These are phyloP conservation scores for Trichoderma breve DNA, from an alignment of 2,329 filamentous ascomycete species.

Conservation along the genomic window DNA sequence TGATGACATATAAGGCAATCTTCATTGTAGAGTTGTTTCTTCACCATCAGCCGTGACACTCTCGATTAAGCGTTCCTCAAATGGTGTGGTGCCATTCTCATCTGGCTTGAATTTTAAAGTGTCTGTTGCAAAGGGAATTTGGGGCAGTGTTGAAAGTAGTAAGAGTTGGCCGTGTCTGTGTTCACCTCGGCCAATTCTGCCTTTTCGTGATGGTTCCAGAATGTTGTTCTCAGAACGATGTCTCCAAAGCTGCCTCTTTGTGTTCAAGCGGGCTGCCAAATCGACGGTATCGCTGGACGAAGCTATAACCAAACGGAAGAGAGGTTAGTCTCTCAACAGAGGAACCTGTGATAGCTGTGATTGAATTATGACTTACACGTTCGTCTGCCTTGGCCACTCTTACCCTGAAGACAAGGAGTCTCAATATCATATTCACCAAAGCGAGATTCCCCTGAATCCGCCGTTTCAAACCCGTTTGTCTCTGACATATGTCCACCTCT, in stretches of 20 bases:
- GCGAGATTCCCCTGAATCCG: not conserved
- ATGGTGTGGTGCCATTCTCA: not conserved
- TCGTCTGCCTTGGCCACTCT: not conserved
- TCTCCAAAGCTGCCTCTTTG: not conserved
- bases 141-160: not conserved
- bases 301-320: not conserved
- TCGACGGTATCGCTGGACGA: not conserved
- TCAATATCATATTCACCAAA: not conserved
- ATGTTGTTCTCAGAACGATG: slow-evolving; percentile 9
- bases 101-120: not conserved
- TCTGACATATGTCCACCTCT: not conserved
- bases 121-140: not conserved
- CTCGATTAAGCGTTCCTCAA: not conserved
- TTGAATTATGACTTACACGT: not conserved
- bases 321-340: not conserved
- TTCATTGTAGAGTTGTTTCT: not conserved
- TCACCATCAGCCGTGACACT: not conserved
- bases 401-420: not conserved
- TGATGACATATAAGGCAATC: not conserved
- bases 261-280: not conserved
- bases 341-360: not conserved
- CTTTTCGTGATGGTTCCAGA: not conserved
- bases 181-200: not conserved
- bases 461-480: not conserved
- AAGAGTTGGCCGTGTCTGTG: not conserved